Percentiles rank a stretch among this genome's conserved stretches.
Conservation (phyloP, 1,139 yeast species). For the Debaryomycetaceae sp. region DNA sequence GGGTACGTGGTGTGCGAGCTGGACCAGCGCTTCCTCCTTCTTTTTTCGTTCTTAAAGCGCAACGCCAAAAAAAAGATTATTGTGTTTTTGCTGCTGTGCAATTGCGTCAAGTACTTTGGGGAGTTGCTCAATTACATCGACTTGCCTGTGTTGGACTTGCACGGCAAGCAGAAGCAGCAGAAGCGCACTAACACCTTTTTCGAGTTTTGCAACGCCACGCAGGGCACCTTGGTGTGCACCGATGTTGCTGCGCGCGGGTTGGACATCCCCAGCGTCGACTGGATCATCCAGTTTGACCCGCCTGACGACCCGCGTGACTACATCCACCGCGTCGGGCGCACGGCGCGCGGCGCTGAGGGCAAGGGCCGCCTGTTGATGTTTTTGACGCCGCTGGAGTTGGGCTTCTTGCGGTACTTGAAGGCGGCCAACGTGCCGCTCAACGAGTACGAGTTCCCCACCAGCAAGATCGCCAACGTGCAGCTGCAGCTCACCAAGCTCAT, state of each 20-base stretch:
- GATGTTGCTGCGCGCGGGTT: constrained; percentile 98
- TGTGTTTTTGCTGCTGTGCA: constrained; percentile 93
- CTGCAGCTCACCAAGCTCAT: constrained; percentile 87
- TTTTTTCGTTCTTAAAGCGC: constrained; percentile 90
- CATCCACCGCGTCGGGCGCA: constrained; percentile 96
- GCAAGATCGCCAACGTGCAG: constrained; percentile 93
- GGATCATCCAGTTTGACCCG: constrained; percentile 97
- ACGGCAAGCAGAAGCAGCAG: constrained; percentile 98
- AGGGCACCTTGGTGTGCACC: constrained; percentile 88
- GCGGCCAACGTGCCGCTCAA: constrained; percentile 96
- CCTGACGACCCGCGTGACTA: constrained; percentile 99
- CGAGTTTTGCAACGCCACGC: constrained; percentile 95
- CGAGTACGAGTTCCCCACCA: constrained; percentile 93
- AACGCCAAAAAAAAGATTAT: constrained; percentile 86
- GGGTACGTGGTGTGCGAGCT: constrained; percentile 98
- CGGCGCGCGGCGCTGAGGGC: constrained; percentile 92
- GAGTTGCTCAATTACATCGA: constrained; percentile 93
- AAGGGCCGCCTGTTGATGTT: constrained; percentile 95
- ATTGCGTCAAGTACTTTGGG: constrained; percentile 93
- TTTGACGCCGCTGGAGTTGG: constrained; percentile 88
- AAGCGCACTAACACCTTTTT: constrained; percentile 96
- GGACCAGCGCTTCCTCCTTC: constrained; percentile 83
- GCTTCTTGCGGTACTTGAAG: constrained; percentile 88
- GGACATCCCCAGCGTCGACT: constrained; percentile 95
- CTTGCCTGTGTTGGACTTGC: constrained; percentile 90